Evolutionary conservation across 129 eudicot species (phyloP), one percentile per base, ranked within the genome.

Genomic region (Saussurea involucrata): DNA sequence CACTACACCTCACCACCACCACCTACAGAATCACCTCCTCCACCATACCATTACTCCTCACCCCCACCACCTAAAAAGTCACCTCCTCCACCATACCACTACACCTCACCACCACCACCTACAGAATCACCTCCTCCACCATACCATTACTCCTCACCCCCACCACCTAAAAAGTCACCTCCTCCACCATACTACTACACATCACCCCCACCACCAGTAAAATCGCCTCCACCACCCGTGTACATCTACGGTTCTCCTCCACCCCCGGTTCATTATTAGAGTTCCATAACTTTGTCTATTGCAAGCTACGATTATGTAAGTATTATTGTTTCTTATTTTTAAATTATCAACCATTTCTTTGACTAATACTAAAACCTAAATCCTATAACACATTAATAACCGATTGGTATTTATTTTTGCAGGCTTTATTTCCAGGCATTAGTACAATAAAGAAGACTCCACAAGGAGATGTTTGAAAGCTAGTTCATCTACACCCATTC

Each of bases 211-310:
- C 82, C 69, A 71, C 82, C 72, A 20, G 78, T 79, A 24, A 66
- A 80, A 65, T 80, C 83, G 5, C 78, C 83, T 21, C 83, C 68
- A 21, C 83, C 83, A 22, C 78, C 83, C 8, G 53, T 67, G 24
- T 72, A 80, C 74, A 80, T 80, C 44, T 80, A 80, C 24, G 73
- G 68, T 80, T 80, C 83, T 32, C 83, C 74, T 49, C 84, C 84
- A 73, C 84, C 84, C 74, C 84, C 84, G 46, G 24, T 63, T 75
- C 85, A 80, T 49, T 80, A 80, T 44, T 80, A 80, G 75, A 29
- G 74, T 25, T 78, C 49, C 20, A 49, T 73, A 34, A 75, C 25
- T 33, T 75, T 17, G 53, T 25, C 11, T 8, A 18, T 49, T 42
- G 68, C n/a, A 27, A 55, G 24, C 63, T 65, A 80, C 29, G 73